Base-by-base conservation (phyloP, 106 monocot species). In the Dendrobium nobile region DNA sequence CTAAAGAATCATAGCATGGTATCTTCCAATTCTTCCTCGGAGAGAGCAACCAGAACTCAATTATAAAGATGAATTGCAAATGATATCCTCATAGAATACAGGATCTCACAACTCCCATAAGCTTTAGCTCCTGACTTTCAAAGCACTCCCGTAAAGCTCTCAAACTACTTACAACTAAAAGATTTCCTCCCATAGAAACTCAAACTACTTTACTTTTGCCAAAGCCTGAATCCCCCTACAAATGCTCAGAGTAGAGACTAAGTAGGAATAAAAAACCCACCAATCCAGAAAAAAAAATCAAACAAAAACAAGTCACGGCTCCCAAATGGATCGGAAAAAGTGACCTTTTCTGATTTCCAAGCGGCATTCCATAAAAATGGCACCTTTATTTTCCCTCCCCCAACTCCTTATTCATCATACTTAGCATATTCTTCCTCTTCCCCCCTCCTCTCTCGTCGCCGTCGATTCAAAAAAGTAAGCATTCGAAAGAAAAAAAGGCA, bases 311-410 rank as follows among this genome's bases (percentile, higher is more conserved):
- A 82, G 67, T 24, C 80, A 72, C 75, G 22, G 80, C 75, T 80
- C 42, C 48, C 67, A 3, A 41, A 15, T 42, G 76, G 82, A 88
- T 86, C 86, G 5, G 58, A 79, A 84, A 75, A 77, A 77, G 73
- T 42, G 54, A 77, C 41, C 77, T 81, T 78, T 80, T 73, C 58
- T 45, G 65, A 77, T 77, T 81, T 80, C 83, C 81, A 33, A 48
- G 47, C 47, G 17, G 33, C 56, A 42, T 41, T 73, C 59, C 42
- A 44, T 22, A 68, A 58, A 80, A 54, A 43, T 6, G 47, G 78
- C 77, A 75, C 65, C 82, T 82, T 33, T 73, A 19, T 31, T 19
- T n/a, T n/a, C n/a, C 75, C 18, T 45, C 44, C 43, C 0, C 75
- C 13, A n/a, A 82, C 31, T 76, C 75, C 58, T 68, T 2, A 79